phyloP scores from a whole-genome alignment of 176 grass and related monocot species.

The Ampelocalamus luodianensis region DNA sequence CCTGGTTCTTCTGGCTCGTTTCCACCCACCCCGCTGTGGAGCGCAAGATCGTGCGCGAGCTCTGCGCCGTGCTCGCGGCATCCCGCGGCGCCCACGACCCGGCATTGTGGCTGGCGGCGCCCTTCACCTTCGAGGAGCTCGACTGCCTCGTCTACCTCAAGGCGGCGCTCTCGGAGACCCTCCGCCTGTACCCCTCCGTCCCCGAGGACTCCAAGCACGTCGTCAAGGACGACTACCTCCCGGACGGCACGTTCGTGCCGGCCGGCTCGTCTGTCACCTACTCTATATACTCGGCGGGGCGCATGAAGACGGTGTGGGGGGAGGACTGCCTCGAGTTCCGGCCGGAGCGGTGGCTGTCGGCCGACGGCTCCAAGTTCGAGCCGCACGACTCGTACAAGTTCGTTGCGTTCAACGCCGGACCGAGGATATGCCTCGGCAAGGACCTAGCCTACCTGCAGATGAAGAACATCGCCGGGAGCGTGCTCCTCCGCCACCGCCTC shows the following conservation, averaged over 20 bases:
- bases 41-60: slow-evolving; percentile 67
- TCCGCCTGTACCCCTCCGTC: slow-evolving; percentile 92
- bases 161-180: slow-evolving; percentile 88
- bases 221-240: slow-evolving; percentile 74
- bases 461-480: slow-evolving; percentile 87
- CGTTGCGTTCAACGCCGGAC: slow-evolving; percentile 93
- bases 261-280: slow-evolving; percentile 90
- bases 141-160: slow-evolving; percentile 94
- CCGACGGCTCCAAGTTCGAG: slow-evolving; percentile 70
- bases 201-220: slow-evolving; percentile 98
- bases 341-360: slow-evolving; percentile 83
- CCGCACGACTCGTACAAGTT: slow-evolving; percentile 84
- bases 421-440: slow-evolving; percentile 89
- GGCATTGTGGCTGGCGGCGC: slow-evolving; percentile 56
- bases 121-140: slow-evolving; percentile 86
- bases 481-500: slow-evolving; percentile 83
- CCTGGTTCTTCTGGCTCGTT: slow-evolving; percentile 99
- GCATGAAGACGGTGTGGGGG: slow-evolving; percentile 89
- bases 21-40: slow-evolving; percentile 78
- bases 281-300: slow-evolving; percentile 90
- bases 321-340: slow-evolving; percentile 92
- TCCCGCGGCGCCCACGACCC: slow-evolving; percentile 61
- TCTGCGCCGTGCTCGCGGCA: slow-evolving; percentile 61
- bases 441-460: slow-evolving; percentile 98
- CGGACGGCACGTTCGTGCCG: slow-evolving; percentile 88